Percentiles rank a stretch among this genome's conserved stretches.
phyloP scores from a whole-genome alignment of 345 rosid genomes.

The Isatis tinctoria region DNA sequence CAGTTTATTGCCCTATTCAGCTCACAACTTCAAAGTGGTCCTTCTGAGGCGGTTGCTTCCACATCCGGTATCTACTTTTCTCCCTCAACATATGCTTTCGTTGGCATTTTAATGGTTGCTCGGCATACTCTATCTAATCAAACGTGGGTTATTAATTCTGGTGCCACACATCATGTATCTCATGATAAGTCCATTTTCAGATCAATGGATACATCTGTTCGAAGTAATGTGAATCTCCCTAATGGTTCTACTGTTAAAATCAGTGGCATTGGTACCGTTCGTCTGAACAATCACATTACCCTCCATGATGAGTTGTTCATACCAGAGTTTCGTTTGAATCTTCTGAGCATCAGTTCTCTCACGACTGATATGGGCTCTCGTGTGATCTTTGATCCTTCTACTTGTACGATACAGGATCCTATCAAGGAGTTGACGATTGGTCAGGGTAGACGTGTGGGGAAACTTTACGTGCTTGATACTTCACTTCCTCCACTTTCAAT shows the following conservation, averaged over 20 bases:
- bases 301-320: neutral
- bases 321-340: neutral
- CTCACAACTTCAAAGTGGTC: neutral
- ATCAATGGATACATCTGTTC: neutral
- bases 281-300: neutral
- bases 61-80: neutral
- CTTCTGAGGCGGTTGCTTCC: rapidly evolving
- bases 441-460: neutral
- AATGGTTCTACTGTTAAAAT: neutral
- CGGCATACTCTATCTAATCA: neutral
- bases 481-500: too few species aligned
- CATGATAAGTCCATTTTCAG: neutral
- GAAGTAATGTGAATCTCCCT: neutral
- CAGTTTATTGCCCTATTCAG: neutral
- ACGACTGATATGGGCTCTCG: neutral
- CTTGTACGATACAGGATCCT: neutral
- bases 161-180: neutral
- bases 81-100: neutral
- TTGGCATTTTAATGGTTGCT: neutral
- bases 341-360: too few species aligned
- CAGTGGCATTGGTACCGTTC: neutral
- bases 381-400: neutral
- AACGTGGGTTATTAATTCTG: neutral
- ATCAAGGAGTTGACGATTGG: neutral
- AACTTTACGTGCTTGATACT: neutral